Conservation (phyloP, 306 rosid species). For the Gillenia trifoliata region DNA sequence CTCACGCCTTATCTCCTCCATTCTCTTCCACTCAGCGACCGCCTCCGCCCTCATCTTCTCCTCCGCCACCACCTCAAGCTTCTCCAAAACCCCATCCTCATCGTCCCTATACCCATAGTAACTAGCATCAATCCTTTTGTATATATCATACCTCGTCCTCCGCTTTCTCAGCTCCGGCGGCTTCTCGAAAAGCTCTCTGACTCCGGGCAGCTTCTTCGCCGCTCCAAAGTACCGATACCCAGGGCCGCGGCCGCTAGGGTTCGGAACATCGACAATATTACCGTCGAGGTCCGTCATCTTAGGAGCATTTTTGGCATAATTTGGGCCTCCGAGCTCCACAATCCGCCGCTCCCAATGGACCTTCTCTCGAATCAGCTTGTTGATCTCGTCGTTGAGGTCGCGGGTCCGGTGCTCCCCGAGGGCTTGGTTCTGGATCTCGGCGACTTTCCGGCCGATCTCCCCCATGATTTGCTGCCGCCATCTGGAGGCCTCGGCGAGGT, state of each 20-base stretch:
- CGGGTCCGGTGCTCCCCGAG: slow-evolving; percentile 97
- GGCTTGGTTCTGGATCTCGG: slow-evolving; percentile 96
- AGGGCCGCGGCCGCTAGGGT: slow-evolving; percentile 90
- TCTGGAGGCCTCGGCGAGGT: slow-evolving; percentile 83
- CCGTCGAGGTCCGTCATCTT: slow-evolving; percentile 96
- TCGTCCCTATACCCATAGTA: slow-evolving; percentile 90
- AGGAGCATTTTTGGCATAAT: slow-evolving; percentile 54
- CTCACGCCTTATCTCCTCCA: slow-evolving; percentile 73
- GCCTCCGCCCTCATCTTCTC: slow-evolving; percentile 56
- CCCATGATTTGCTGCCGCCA: slow-evolving; percentile 96
- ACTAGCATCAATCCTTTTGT: slow-evolving; percentile 76
- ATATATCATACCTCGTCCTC: slow-evolving; percentile 79
- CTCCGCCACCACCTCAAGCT: slow-evolving; percentile 65
- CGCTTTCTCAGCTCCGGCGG: slow-evolving; percentile 82
- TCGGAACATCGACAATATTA: slow-evolving; percentile 88
- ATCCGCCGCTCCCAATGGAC: slow-evolving; percentile 88
- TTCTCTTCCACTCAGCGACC: slow-evolving; percentile 62
- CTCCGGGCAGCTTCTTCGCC: slow-evolving; percentile 83
- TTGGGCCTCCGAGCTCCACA: slow-evolving; percentile 81
- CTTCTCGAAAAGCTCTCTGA: slow-evolving; percentile 77
- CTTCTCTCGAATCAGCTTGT: slow-evolving; percentile 78
- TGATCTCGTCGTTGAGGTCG: slow-evolving; percentile 92
- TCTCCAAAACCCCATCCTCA: slow-evolving; percentile 76
- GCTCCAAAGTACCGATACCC: slow-evolving; percentile 93
- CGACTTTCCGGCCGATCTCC: slow-evolving; percentile 91